Evolutionary conservation across 225 moss, liverwort and hornwort genomes (phyloP), one percentile per base, ranked within the genome.

Genomic region (Polytrichum commune): DNA sequence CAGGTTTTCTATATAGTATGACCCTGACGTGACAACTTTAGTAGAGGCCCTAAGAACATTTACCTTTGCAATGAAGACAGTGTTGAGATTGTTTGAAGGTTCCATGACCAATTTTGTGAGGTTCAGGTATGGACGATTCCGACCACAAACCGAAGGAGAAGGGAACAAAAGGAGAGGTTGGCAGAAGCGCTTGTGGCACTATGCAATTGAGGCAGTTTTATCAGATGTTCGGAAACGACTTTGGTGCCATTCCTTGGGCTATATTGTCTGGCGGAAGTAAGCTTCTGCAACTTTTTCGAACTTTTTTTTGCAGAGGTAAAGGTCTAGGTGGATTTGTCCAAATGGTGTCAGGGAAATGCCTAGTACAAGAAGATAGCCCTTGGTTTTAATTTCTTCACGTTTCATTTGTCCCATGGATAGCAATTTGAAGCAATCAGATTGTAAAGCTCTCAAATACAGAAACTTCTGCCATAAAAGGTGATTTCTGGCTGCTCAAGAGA

Each of bases 161-260:
- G 82, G 58, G 64, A 82, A 76, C 66, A 81, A 61, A 64, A 77
- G 74, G 66, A 23, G 65, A 26, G 78, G 83, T 66, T 93, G 93
- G 93, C 88, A 86, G 77, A 87, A 80, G 30, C 85, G 72, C 24
- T 79, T 93, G 25, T 96, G 96, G 96, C 72, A 74, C 23, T 93
- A 92, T 83, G 93, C 96, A 60, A 92, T 96, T 69, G 81, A 90
- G 69, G 92, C 93, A 24, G 96, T 96, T 8, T 78, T 96, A 67
- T 87, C 96, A 54, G 93, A 93, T 81, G 89, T 96, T 69, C 90
- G 90, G 53, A 96, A 88, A 83, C 82, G 73, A 80, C 82, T 83
- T 10, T 90, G 90, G 78, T 80, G 89, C 53, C 85, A 72, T 25
- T 90, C 87, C 22, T 81, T 88, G 74, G 84, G 83, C 74, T 92